Evolutionary conservation across 2,329 filamentous ascomycete species (phyloP), one percentile per base, ranked within the genome.

Genomic region (Fusarium lateritium): DNA sequence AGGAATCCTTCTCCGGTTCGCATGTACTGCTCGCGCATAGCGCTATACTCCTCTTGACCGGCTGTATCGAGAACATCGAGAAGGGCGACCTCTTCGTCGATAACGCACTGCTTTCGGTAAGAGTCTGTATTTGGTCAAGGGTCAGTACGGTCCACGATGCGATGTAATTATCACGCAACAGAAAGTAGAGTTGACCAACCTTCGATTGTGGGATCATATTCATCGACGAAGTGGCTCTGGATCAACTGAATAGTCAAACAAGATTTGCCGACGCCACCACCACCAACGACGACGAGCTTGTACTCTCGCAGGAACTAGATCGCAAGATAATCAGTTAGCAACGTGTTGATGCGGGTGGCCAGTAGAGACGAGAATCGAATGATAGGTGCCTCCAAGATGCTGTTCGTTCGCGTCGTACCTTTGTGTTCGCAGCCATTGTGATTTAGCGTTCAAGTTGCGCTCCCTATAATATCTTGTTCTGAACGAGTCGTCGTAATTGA

Each of bases 21-120:
- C 95, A 99, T 99, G 88, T 98, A 99, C 84, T 98, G 96, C 85
- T 99, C 96, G 79, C 96, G 89, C 96, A 99, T 98, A 55, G 96
- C 96, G 59, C 94, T 97, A 86, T 98, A 99, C 84, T 99, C 96
- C 83, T 99, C 96, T 82, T 99, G 96, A 64, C 96, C 96, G 68
- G 96, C 96, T 56, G 96, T 99, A 82, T 99, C 96, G 80, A 98
- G 91, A 69, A 99, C 96, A 82, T 99, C 96, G 81, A 99, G 92
- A 65, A 99, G 89, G 52, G 96, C 96, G 73, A 98, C 94, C 83
- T 99, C 96, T 76, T 98, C 96, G 80, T 99, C 96, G 80, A 99
- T 97, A 75, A 97, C 91, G 81, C 96, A 98, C 88, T 98, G 96
- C 91, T 99, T 99, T 85, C 96, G 94, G 87, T 99, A 99, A 69